Conservation (phyloP, 2,329 filamentous ascomycete genomes). For the Leptosphaerulina australis region DNA sequence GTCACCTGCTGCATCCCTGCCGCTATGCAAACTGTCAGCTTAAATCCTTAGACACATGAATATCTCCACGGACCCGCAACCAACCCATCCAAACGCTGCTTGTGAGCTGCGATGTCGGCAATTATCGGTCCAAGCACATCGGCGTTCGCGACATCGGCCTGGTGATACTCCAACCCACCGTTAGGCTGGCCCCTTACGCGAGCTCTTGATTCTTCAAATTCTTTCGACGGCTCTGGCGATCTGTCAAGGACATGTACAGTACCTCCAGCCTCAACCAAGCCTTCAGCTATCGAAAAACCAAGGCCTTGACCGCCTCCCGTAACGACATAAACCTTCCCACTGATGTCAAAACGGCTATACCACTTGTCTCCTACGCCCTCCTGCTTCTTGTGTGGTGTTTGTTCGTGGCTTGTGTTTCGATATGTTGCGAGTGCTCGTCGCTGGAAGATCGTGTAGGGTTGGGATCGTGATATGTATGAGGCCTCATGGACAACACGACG, state of each 20-base stretch:
- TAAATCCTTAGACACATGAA: background rate
- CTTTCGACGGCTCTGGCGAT: constrained; percentile 59
- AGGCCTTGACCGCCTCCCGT: constrained; percentile 72
- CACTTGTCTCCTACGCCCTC: constrained; percentile 26
- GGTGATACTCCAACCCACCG: constrained; percentile 72
- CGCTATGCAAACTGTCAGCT: constrained; percentile 46
- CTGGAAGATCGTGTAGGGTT: constrained; percentile 7
- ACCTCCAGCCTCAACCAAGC: constrained; percentile 75
- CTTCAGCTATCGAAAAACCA: constrained; percentile 73
- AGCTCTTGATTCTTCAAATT: constrained; percentile 68
- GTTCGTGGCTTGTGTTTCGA: constrained; percentile 17
- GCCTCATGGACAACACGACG: background rate
- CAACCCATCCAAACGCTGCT: constrained; percentile 77
- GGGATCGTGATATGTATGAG: constrained; percentile 5
- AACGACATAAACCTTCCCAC: constrained; percentile 52
- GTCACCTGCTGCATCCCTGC: constrained; percentile 81
- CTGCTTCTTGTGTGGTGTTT: constrained; percentile 27
- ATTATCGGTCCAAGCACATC: constrained; percentile 69
- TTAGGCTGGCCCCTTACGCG: constrained; percentile 65
- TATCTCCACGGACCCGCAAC: constrained; percentile 57
- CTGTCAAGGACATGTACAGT: constrained; percentile 70
- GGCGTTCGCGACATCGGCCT: constrained; percentile 77
- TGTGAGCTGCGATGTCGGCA: constrained; percentile 68
- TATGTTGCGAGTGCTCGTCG: constrained; percentile 18
- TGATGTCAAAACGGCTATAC: constrained; percentile 39